Evolutionary conservation across 805 yeast genomes (phyloP), one percentile per base, ranked within the genome.

Genomic region (Wickerhamomyces rabaulensis): DNA sequence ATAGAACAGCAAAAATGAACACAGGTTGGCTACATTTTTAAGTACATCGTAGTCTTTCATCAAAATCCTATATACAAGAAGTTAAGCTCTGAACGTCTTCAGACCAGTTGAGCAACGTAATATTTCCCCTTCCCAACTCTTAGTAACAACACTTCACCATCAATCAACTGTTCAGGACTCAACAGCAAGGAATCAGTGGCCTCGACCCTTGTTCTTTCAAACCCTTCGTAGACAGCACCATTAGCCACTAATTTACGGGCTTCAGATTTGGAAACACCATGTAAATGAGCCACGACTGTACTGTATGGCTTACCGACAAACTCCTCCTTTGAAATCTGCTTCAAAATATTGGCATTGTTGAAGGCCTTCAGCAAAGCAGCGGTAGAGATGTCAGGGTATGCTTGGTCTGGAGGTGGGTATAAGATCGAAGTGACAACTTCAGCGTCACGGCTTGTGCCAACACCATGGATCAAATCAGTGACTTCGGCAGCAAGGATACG

Each of bases 391-490:
- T 76, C 78, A 6, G 68, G 63, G 52, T 68, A 74, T 9, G 76
- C 76, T 46, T 67, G 73, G 47, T 73, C 76, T 4, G 79, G 78
- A 2, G 75, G 67, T 9, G 83, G 83, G 63, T 81, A 90, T 36
- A 90, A 61, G 44, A 86, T 75, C 6, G 82, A 75, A 15, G 95
- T 82, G 15, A 87, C 75, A 20, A 75, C 68, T 19, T 79, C 78
- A 54, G 94, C 87, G 35, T 79, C 76, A 22, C 75, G 71, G 3
- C 96, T 91, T 9, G 75, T 74, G 4, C 90, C 92, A 9, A 71
- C 73, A 0, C 98, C 98, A 65, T 91, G 97, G 38, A 94, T 74
- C 57, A 94, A 71, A 57, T 89, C 95, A 7, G 92, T 85, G 41
- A 91, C 86, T 60, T 92, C 96, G 31, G 78, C 66, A 0, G 98